Evolutionary conservation across 75 land plant species (phyloP).

Genomic region (Pseudotsuga menziesii): DNA sequence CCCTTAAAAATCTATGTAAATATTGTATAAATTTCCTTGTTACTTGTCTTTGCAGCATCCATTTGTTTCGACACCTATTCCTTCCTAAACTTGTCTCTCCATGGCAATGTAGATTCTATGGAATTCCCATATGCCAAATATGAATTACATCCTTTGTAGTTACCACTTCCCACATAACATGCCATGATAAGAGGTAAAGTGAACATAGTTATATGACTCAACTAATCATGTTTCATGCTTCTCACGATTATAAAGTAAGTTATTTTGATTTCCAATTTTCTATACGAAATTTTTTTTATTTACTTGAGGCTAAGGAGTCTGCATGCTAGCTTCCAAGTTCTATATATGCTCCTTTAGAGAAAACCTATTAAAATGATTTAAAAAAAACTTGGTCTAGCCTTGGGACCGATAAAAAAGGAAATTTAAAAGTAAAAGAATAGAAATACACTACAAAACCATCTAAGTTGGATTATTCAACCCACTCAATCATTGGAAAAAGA

Average conservation of each 20-base stretch:
- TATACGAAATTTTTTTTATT: too few species aligned
- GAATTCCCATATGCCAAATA: background rate
- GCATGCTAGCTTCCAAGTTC: background rate
- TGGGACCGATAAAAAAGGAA: background rate
- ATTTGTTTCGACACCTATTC: too few species aligned
- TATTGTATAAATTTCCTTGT: too few species aligned
- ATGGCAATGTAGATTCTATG: too few species aligned
- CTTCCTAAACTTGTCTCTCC: too few species aligned
- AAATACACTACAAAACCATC: background rate
- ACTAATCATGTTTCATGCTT: background rate
- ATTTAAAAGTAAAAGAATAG: background rate
- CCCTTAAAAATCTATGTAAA: too few species aligned
- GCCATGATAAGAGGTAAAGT: background rate
- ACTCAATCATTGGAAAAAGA: background rate
- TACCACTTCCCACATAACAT: background rate
- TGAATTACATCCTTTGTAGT: background rate
- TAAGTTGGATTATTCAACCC: background rate
- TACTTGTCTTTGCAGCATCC: too few species aligned
- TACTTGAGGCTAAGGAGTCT: background rate
- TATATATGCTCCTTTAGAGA: background rate
- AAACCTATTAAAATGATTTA: background rate
- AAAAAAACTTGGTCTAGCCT: background rate
- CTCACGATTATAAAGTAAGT: too few species aligned
- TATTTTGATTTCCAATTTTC: too few species aligned
- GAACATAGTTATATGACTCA: background rate